A percentile compares a stretch with the other conserved stretches of the same genome.
Conservation (phyloP, 192 early-diverging fungal genomes). For the Geranomyces michiganensis region DNA sequence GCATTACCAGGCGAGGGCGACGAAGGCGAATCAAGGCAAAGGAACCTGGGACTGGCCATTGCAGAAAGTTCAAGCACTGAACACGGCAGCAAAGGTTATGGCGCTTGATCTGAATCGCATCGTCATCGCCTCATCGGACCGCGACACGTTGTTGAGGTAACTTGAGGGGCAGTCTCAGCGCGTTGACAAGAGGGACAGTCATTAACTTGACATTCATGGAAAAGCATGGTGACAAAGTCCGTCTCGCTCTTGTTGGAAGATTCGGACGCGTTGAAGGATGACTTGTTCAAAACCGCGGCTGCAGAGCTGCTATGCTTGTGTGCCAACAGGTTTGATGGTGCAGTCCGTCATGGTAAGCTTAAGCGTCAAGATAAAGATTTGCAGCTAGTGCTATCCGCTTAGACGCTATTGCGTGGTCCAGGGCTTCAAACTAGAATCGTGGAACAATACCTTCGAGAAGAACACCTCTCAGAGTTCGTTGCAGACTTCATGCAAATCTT, state of each 20-base stretch:
- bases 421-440: constrained; percentile 36
- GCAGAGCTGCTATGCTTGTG: constrained; percentile 76
- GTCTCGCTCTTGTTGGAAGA: constrained; percentile 76
- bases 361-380: not conserved
- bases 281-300: constrained; percentile 56
- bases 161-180: not conserved
- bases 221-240: constrained; percentile 57
- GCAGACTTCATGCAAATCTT: constrained; percentile 45
- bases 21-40: constrained; percentile 43
- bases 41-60: constrained; percentile 63
- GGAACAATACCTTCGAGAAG: constrained; percentile 50
- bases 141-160: constrained; percentile 68
- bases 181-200: not conserved
- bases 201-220: not conserved
- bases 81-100: constrained; percentile 53
- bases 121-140: constrained; percentile 70
- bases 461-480: constrained; percentile 52
- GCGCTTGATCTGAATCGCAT: constrained; percentile 69
- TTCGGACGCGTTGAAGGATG: constrained; percentile 64
- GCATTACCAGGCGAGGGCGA: not conserved
- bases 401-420: not conserved
- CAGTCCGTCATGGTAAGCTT: constrained; percentile 33
- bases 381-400: not conserved
- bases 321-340: constrained; percentile 77
- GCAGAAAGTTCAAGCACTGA: constrained; percentile 62